Evolutionary conservation across 2,329 filamentous ascomycete genomes (phyloP), one percentile per base, ranked within the genome.

Genomic region (Pseudogymnoascus sp.): DNA sequence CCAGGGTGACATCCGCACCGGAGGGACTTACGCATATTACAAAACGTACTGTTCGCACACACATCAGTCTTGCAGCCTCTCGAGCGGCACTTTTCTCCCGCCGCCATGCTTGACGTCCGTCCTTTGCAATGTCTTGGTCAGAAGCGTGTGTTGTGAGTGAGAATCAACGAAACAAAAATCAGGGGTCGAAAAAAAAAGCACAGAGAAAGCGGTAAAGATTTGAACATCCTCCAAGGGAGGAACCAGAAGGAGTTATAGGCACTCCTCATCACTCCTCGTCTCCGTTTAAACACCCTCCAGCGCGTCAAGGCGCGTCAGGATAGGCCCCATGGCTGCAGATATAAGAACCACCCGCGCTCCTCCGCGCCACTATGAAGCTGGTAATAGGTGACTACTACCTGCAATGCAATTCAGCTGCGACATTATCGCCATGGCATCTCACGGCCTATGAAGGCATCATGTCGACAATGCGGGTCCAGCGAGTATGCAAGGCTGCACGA

Each of bases 361-460:
- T 53, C 46, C 46, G n/a, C 46, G 46, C 46, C 26, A 31, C 46
- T 53, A 53, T 31, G 8, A 31, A 26, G 24, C 46, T 53, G 14
- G 26, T 31, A 16, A 53, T 87, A 89, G 62, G 87, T 89, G 0
- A 76, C 75, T 0, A 83, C 86, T 8, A 53, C 16, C 14, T 43
- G 40, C 10, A 43, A 43, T 43, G 10, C 40, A 43, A 43, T 22
- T 19, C 19, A 24, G 19, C 40, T 43, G 11, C 0, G 7, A 19
- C 3, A n/a, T 1, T 4, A 40, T 40, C 38, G n/a, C 19, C n/a
- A 19, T 40, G 19, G 38, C n/a, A 40, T 19, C 14, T 16, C 7
- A 40, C n/a, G 38, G 77, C 38, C 38, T 40, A 40, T 40, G 38
- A 40, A 46, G 43, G 43, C 43, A 28, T 53, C 14, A 31, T 28